Percentiles rank a stretch among this genome's conserved stretches.
Evolutionary conservation across 352 stramenopile species (phyloP).

Genomic region (Phytophthora uliginosa): DNA sequence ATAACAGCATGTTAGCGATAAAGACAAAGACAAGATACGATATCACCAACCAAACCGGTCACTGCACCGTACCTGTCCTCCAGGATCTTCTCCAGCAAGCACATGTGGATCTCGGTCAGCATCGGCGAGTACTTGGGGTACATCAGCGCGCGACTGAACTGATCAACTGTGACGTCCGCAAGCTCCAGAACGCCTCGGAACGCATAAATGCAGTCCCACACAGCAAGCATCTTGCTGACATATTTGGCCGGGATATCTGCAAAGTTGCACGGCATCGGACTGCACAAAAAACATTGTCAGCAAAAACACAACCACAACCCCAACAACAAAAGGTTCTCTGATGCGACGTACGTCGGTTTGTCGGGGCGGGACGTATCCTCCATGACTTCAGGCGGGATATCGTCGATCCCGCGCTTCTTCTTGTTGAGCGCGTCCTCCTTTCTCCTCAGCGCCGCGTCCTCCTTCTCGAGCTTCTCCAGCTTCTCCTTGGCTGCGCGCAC

Average conservation of each 20-base stretch:
- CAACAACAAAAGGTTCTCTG: not conserved
- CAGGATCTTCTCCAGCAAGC: conserved; percentile 82
- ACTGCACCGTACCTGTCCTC: conserved; percentile 57
- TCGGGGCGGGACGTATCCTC: conserved; percentile 49
- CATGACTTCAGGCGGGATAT: conserved; percentile 51
- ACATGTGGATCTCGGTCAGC: conserved; percentile 88
- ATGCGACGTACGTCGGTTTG: conserved; percentile 72
- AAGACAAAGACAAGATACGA: not conserved
- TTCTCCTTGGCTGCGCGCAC: conserved; percentile 83
- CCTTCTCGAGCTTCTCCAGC: conserved; percentile 90
- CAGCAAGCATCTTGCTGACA: conserved; percentile 66
- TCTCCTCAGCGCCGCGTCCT: conserved; percentile 76
- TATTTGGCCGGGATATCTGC: conserved; percentile 52
- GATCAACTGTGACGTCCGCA: conserved; percentile 66
- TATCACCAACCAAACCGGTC: not conserved
- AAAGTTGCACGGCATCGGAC: conserved; percentile 67
- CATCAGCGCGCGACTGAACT: conserved; percentile 65
- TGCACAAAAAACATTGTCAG: conserved; percentile 30
- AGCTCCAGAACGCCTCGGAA: conserved; percentile 77
- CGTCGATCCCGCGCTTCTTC: conserved; percentile 73
- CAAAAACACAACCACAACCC: not conserved
- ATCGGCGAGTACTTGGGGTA: conserved; percentile 58
- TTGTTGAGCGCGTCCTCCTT: conserved; percentile 90
- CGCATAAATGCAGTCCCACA: conserved; percentile 87
- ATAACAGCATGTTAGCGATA: not conserved